Percentiles rank a stretch among this genome's conserved stretches.
phyloP scores from a whole-genome alignment of 2,329 filamentous ascomycete genomes.

The Monosporascus sp. region DNA sequence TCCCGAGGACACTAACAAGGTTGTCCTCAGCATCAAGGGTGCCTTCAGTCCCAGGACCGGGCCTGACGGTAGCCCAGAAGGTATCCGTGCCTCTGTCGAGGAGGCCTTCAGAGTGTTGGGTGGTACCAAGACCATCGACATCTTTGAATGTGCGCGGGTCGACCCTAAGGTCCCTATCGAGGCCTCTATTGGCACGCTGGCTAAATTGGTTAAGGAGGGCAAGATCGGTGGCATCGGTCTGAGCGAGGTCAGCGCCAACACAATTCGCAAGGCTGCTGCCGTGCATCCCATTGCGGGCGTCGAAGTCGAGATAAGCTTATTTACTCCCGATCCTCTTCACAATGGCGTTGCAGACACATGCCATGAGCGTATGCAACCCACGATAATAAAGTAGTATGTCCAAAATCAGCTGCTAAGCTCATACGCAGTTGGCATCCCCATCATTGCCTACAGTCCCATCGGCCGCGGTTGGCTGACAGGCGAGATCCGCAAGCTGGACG shows the following conservation, averaged over 20 bases:
- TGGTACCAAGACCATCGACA: constrained; percentile 45
- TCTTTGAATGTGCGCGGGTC: constrained; percentile 45
- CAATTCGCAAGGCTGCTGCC: constrained; percentile 32
- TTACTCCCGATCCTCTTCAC: constrained; percentile 35
- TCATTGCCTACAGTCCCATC: constrained; percentile 53
- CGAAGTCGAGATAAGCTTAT: constrained; percentile 41
- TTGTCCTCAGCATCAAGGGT: constrained; percentile 55
- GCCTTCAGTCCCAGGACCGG: constrained; percentile 13
- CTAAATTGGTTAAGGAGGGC: constrained; percentile 26
- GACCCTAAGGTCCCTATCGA: constrained; percentile 39
- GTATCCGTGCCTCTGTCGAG: constrained; percentile 47
- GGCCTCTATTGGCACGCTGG: constrained; percentile 22
- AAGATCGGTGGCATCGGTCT: constrained; percentile 40
- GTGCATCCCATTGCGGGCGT: constrained; percentile 35
- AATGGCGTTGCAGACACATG: constrained; percentile 34
- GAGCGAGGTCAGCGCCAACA: constrained; percentile 35
- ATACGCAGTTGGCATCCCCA: constrained; percentile 45
- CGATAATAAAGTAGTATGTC: background rate
- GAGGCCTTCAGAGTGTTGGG: constrained; percentile 34
- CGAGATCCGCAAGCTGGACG: constrained; percentile 38
- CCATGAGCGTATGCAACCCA: constrained; percentile 32
- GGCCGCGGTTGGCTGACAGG: constrained; percentile 44
- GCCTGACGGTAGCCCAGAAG: constrained; percentile 41
- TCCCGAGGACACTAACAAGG: constrained; percentile 50
- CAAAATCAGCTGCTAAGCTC: constrained; percentile 44